Conservation (phyloP, 352 stramenopile species). For the Phytophthora podocarpi region DNA sequence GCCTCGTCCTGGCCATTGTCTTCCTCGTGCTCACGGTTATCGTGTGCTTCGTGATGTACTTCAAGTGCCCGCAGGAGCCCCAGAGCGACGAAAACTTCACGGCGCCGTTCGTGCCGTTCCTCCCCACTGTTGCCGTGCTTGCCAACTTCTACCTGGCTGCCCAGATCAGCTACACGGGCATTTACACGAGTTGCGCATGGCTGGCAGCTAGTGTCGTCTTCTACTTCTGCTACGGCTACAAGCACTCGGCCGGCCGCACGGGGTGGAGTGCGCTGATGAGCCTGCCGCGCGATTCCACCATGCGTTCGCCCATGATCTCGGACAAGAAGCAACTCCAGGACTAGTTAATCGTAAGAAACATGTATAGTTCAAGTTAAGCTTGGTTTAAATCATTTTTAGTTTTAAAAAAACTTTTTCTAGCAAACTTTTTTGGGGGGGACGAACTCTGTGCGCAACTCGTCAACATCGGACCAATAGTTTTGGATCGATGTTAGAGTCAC, state of each 20-base stretch:
- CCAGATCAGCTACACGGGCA: slow-evolving; percentile 58
- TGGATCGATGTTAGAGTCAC: no score
- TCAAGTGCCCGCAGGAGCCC: slow-evolving; percentile 69
- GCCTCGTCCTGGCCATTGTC: slow-evolving; percentile 48
- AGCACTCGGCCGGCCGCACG: slow-evolving; percentile 60
- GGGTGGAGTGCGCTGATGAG: slow-evolving; percentile 67
- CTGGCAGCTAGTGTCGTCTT: slow-evolving; percentile 60
- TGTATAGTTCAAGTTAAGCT: no score
- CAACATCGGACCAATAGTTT: no score
- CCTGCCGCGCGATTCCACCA: slow-evolving; percentile 50
- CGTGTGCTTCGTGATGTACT: slow-evolving; percentile 38
- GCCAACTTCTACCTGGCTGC: slow-evolving; percentile 77
- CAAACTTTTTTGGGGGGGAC: no score
- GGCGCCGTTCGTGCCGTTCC: slow-evolving; percentile 70
- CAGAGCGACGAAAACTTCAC: slow-evolving; percentile 62
- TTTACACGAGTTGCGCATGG: slow-evolving; percentile 62
- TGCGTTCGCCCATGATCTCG: slow-evolving; percentile 63
- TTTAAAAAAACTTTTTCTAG: no score
- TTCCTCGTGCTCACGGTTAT: slow-evolving; percentile 51
- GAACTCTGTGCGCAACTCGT: no score
- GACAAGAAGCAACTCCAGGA: slow-evolving; percentile 38
- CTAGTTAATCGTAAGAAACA: slow-evolving; percentile 24
- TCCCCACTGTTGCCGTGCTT: slow-evolving; percentile 53
- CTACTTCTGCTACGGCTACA: slow-evolving; percentile 85
- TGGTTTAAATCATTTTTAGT: no score